Percentiles rank a stretch among this genome's conserved stretches.
phyloP scores from a whole-genome alignment of 495 filamentous ascomycete genomes.

The Chaetomium tenue region DNA sequence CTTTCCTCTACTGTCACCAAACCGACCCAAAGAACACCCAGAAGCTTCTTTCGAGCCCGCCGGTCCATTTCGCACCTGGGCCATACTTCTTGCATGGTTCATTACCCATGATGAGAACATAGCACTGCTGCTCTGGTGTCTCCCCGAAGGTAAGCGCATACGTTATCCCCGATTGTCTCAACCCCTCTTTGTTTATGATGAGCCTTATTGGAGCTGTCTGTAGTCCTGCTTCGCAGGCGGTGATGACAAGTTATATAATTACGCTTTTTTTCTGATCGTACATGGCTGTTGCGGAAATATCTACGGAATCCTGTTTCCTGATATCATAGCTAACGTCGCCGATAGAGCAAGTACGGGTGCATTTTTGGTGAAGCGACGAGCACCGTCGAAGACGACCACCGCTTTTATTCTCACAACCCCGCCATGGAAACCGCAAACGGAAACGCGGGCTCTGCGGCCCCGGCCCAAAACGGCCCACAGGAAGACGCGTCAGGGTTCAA shows the following conservation, averaged over 20 bases:
- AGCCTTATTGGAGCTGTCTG: constrained; percentile 98
- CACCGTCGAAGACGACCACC: neutral
- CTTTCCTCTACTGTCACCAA: neutral
- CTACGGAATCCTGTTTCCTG: neutral
- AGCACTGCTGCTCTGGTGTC: constrained; percentile 14
- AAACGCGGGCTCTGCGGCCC: constrained; percentile 27
- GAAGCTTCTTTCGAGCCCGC: neutral
- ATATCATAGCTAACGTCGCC: neutral
- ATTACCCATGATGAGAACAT: constrained; percentile 17
- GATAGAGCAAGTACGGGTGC: constrained; percentile 3
- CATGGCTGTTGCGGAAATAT: neutral
- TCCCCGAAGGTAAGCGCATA: constrained; percentile 15
- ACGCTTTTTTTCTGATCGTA: constrained; percentile 54
- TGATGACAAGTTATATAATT: constrained; percentile 54
- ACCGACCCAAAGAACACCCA: neutral
- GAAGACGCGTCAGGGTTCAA: constrained; percentile 59
- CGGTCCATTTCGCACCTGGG: neutral
- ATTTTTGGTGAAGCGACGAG: neutral
- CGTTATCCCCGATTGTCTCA: neutral
- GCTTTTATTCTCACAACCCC: constrained; percentile 7
- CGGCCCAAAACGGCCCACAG: constrained; percentile 42
- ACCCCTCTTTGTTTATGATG: constrained; percentile 41
- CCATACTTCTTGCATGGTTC: neutral
- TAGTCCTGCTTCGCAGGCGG: constrained; percentile 47
- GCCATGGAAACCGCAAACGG: constrained; percentile 42